A percentile compares a stretch with the other conserved stretches of the same genome.
phyloP scores from a whole-genome alignment of 1,139 yeast genomes.

The Yamadazyma buinensis region DNA sequence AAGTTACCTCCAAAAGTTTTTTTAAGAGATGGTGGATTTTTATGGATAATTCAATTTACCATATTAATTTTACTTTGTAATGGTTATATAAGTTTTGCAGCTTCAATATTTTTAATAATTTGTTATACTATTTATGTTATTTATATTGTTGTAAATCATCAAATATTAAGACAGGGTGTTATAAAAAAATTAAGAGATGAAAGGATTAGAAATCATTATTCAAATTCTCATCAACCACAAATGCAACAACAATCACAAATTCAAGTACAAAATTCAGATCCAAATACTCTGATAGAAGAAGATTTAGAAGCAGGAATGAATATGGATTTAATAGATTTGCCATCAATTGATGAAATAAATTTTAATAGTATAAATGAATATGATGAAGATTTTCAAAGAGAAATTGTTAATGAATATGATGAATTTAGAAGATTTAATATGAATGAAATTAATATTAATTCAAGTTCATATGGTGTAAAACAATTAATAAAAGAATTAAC shows the following conservation, averaged over 20 bases:
- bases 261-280: not conserved
- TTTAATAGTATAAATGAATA: conserved; percentile 20
- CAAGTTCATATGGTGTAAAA: conserved; percentile 35
- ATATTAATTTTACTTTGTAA: conserved; percentile 39
- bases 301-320: conserved; percentile 2
- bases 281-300: not conserved
- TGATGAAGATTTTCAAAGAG: conserved; percentile 16
- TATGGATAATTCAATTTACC: conserved; percentile 42
- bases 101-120: conserved; percentile 46
- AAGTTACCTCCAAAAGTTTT: conserved; percentile 49
- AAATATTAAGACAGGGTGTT: conserved; percentile 19
- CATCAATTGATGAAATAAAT: conserved; percentile 29
- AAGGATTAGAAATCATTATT: conserved; percentile 27
- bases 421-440: conserved; percentile 12
- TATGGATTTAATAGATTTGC: conserved; percentile 16
- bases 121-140: conserved; percentile 54
- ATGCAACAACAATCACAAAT: too few species aligned
- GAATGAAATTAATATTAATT: conserved; percentile 11
- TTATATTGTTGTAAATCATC: conserved; percentile 33
- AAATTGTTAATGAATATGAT: conserved; percentile 14
- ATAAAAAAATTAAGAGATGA: conserved; percentile 20
- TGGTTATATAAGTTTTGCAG: conserved; percentile 41
- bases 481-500: conserved; percentile 31
- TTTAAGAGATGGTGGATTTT: conserved; percentile 54
- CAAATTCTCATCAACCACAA: not conserved